phyloP scores from a whole-genome alignment of 805 yeast genomes.

The Wickerhamomyces alni region DNA sequence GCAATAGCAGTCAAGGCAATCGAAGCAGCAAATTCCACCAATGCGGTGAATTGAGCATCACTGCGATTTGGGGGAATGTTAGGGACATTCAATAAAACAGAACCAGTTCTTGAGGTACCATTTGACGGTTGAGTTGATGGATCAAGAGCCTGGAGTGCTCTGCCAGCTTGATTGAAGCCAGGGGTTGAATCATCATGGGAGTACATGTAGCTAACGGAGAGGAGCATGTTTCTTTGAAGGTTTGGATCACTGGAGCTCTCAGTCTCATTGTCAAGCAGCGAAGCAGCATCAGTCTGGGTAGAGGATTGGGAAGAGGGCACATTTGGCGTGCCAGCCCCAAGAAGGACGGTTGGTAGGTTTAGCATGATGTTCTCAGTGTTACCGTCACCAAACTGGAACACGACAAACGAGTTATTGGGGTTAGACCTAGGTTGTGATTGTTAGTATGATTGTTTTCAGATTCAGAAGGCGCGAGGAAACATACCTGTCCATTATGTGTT shows the following conservation, averaged over 20 bases:
- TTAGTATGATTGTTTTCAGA: not conserved
- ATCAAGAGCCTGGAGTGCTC: too few species aligned
- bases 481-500: not conserved
- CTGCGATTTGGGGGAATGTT: slow-evolving; percentile 57
- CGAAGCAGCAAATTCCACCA: slow-evolving; percentile 62
- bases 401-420: slow-evolving; percentile 10
- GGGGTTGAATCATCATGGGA: slow-evolving; percentile 6
- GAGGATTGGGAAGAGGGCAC: too few species aligned
- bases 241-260: not conserved
- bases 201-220: slow-evolving; percentile 35
- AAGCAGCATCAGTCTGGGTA: not conserved
- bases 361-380: slow-evolving; percentile 10
- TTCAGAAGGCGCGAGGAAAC: not conserved
- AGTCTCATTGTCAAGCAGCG: not conserved
- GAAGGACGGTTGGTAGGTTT: slow-evolving; percentile 8
- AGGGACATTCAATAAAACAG: slow-evolving; percentile 61
- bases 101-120: slow-evolving; percentile 38
- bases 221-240: slow-evolving; percentile 28
- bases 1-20: slow-evolving; percentile 62
- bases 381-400: slow-evolving; percentile 18
- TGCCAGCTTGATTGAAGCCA: not conserved
- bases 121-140: not conserved
- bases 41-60: slow-evolving; percentile 46
- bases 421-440: not conserved
- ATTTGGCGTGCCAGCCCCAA: not conserved